phyloP scores from a whole-genome alignment of 805 yeast species.

The Cyberlindnera bimundalis region DNA sequence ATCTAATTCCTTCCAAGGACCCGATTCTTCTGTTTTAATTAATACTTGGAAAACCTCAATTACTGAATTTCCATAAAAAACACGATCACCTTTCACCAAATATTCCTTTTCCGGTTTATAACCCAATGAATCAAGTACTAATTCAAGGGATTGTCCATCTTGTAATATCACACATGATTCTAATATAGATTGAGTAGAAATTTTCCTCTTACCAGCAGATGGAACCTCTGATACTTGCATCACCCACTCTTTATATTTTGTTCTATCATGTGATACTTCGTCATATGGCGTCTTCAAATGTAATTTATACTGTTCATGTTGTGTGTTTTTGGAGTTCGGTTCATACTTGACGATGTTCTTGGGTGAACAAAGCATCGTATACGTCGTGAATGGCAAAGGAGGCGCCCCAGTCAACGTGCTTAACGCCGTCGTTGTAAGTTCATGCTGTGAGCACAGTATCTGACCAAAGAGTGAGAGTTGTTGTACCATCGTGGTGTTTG shows the following conservation, averaged over 20 bases:
- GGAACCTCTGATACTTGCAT: constrained; percentile 70
- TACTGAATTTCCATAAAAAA: constrained; percentile 52
- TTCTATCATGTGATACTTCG: constrained; percentile 3
- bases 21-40: constrained; percentile 26
- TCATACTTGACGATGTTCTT: constrained; percentile 26
- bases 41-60: constrained; percentile 55
- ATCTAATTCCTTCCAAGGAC: constrained; percentile 37
- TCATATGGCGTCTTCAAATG: constrained; percentile 19
- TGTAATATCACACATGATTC: constrained; percentile 41
- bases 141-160: constrained; percentile 31
- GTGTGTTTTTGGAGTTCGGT: constrained; percentile 27
- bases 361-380: constrained; percentile 23
- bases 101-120: constrained; percentile 61
- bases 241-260: constrained; percentile 45
- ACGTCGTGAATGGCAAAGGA: constrained; percentile 11
- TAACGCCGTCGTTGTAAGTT: constrained; percentile 21
- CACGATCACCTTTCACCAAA: constrained; percentile 58
- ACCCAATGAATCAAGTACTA: constrained; percentile 60
- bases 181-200: constrained; percentile 62
- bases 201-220: constrained; percentile 65
- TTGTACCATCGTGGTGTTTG: constrained; percentile 28
- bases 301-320: constrained; percentile 26
- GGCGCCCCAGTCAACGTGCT: constrained; percentile 23
- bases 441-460: constrained; percentile 15
- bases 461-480: constrained; percentile 26